phyloP scores from a whole-genome alignment of 345 rosid species.

The Draba incana region DNA sequence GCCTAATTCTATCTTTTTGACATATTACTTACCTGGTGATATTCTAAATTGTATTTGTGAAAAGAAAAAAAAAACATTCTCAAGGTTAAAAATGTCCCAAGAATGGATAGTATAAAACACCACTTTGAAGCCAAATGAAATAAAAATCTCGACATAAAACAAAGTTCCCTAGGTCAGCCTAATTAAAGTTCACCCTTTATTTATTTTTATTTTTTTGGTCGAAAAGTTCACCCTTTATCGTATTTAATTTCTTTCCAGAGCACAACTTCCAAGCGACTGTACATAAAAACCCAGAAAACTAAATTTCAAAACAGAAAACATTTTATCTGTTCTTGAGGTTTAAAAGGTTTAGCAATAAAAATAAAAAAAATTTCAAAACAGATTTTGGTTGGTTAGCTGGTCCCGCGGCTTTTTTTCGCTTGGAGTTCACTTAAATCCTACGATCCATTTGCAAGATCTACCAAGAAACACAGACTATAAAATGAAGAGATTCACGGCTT shows the following conservation, averaged over 20 bases:
- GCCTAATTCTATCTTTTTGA: too few species aligned
- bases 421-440: constrained; percentile 45
- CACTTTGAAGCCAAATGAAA: too few species aligned
- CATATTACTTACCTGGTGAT: too few species aligned
- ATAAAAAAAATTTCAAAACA: constrained; percentile 21
- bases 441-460: constrained; percentile 24
- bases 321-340: constrained; percentile 21
- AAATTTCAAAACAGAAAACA: not conserved
- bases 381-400: constrained; percentile 40
- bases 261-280: constrained; percentile 4
- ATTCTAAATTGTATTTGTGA: too few species aligned
- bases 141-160: too few species aligned
- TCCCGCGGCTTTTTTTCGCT: constrained; percentile 33
- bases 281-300: constrained; percentile 17
- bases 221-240: too few species aligned
- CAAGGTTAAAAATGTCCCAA: too few species aligned
- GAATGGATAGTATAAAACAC: too few species aligned
- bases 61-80: too few species aligned
- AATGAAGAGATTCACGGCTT: constrained; percentile 41
- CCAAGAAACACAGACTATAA: constrained; percentile 22
- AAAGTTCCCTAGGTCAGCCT: too few species aligned
- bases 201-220: too few species aligned
- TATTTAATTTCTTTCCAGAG: not conserved
- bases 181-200: too few species aligned
- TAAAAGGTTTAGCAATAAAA: not conserved